These are phyloP conservation scores for Gigaspora rosea DNA, from an alignment of 192 early-diverging fungal genomes.

Conservation along the genomic window DNA sequence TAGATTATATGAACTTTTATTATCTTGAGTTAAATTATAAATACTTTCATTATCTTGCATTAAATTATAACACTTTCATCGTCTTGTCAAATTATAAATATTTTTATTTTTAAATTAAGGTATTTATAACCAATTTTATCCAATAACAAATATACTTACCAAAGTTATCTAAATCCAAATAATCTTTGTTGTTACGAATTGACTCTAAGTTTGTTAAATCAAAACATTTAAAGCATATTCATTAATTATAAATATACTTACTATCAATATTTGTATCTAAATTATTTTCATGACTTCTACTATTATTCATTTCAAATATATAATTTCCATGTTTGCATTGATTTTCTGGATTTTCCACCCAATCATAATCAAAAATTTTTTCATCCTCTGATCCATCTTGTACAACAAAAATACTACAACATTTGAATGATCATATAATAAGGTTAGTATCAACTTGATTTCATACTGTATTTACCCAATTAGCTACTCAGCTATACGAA, in stretches of 20 bases:
- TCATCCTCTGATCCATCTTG: neutral
- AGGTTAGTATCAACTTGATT: neutral
- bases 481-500: neutral
- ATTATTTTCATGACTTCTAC: neutral
- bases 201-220: too few relatives aligned
- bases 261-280: neutral
- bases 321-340: neutral
- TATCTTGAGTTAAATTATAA: too few relatives aligned
- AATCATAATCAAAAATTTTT: neutral
- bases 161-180: too few relatives aligned
- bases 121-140: too few relatives aligned
- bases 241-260: neutral
- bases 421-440: slow-evolving; percentile 6
- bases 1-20: too few relatives aligned
- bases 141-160: too few relatives aligned
- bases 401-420: slow-evolving; percentile 8
- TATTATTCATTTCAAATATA: neutral
- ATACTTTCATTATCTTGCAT: too few relatives aligned
- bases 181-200: too few relatives aligned
- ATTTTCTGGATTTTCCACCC: neutral
- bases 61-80: too few relatives aligned
- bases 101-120: too few relatives aligned
- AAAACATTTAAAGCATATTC: too few relatives aligned
- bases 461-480: slow-evolving; percentile 1
- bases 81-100: too few relatives aligned